Conservation (phyloP, 148 eudicot species). For the Chenopodium formosanum region DNA sequence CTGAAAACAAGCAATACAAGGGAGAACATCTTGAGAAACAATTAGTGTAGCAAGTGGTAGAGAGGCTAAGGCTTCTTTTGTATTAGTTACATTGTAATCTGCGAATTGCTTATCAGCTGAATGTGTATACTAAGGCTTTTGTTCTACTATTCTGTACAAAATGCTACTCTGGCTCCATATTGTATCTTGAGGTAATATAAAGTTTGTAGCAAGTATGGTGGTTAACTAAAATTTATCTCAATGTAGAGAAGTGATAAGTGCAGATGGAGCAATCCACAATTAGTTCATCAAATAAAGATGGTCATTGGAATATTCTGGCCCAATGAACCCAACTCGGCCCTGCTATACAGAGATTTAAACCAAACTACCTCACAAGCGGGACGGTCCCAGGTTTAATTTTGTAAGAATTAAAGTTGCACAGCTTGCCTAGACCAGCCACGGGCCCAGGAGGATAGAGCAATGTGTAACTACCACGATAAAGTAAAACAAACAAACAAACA, state of each 20-base stretch:
- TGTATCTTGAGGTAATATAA: too few species aligned
- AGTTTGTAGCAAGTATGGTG: background rate
- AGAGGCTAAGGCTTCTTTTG: background rate
- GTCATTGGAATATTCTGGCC: background rate
- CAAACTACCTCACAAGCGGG: background rate
- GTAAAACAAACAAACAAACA: too few species aligned
- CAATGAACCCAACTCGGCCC: background rate
- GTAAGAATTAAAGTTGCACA: too few species aligned
- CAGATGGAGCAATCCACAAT: background rate
- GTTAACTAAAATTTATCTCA: too few species aligned
- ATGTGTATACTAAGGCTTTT: background rate
- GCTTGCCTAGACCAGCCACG: too few species aligned
- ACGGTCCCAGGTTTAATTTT: background rate
- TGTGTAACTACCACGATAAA: too few species aligned
- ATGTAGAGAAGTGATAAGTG: background rate
- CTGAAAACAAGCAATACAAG: background rate
- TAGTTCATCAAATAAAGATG: background rate
- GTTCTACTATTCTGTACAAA: background rate
- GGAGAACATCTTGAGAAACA: background rate
- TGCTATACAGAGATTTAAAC: background rate
- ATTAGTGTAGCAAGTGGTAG: background rate
- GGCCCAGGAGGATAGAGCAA: too few species aligned
- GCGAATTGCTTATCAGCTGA: background rate
- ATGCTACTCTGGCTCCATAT: background rate
- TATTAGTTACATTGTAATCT: background rate